Evolutionary conservation across 352 stramenopile genomes (phyloP), one percentile per base, ranked within the genome.

Genomic region (Plasmopara viticola): DNA sequence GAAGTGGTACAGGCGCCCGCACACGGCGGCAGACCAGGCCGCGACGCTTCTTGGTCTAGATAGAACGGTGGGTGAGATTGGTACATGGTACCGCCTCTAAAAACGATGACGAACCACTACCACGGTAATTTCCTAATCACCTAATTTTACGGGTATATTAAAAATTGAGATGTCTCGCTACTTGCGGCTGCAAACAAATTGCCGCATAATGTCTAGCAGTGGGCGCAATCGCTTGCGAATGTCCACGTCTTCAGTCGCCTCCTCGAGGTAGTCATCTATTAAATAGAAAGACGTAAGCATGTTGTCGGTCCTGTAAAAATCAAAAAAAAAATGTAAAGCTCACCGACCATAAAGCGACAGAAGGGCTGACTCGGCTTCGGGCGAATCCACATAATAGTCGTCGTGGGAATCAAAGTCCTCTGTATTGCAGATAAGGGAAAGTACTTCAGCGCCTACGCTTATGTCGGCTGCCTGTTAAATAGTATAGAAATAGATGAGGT

Each of bases 181-280:
- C 49, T 66, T 70, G 57, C 57, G 61, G 13, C 20, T 56, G 41
- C 55, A 67, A 34, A 61, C 62, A 29, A 70, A 61, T 37, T 67
- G 56, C 18, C 60, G 64, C 43, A 90, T 70, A 44, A 68, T 65
- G 56, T 91, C 81, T 30, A 91, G 64, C 20, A 91, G 66, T 12
- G 78, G 81, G 51, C 81, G 81, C 48, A 89, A 67, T 43, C 73
- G 70, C 64, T 88, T 87, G 62, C 78, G 81, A 25, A 75, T 66
- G 43, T 84, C 69, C 25, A 78, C 41, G 48, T 89, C 76, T 58
- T 85, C 73, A 1, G 70, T 70, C 8, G 64, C 68, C n/a, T 72
- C 66, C 29, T 86, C 78, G 41, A 91, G 60, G 25, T 82, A 86
- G 44, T 88, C 78, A 17, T 91, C 80, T 89, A 51, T 10, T 48